Conservation (phyloP, 192 early-diverging fungal genomes). For the Mortierella antarctica region DNA sequence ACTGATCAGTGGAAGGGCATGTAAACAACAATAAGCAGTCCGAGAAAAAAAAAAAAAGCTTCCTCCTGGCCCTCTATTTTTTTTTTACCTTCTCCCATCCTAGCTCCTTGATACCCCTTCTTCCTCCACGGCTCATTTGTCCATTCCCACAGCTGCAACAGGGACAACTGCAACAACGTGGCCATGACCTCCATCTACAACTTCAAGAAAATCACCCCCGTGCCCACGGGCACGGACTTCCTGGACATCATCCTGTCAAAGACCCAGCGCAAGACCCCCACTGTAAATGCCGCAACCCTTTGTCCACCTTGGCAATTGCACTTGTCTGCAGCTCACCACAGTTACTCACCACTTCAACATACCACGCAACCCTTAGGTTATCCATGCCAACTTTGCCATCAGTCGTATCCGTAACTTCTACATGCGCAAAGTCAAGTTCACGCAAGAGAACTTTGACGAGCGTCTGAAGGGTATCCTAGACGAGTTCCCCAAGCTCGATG, state of each 20-base stretch:
- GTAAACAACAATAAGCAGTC: background rate
- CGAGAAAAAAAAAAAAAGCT: background rate
- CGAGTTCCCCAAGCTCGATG: slow-evolving; percentile 98
- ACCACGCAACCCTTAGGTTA: slow-evolving; percentile 56
- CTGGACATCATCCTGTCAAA: slow-evolving; percentile 98
- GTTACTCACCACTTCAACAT: background rate
- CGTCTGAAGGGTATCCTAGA: slow-evolving; percentile 94
- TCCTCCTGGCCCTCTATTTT: background rate
- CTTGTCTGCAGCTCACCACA: slow-evolving; percentile 65
- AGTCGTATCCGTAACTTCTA: slow-evolving; percentile 97
- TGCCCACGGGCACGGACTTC: slow-evolving; percentile 92
- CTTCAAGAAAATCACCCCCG: slow-evolving; percentile 98
- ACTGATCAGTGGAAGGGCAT: too few species aligned
- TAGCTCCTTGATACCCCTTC: slow-evolving; percentile 7
- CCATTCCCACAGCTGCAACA: background rate
- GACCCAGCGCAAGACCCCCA: slow-evolving; percentile 98
- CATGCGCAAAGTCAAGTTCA: slow-evolving; percentile 99
- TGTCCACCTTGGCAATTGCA: slow-evolving; percentile 94
- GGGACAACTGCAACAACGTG: slow-evolving; percentile 1
- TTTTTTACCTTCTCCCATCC: background rate
- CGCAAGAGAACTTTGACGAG: slow-evolving; percentile 96
- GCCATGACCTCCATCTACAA: slow-evolving; percentile 80
- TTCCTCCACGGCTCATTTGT: background rate
- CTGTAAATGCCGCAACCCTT: slow-evolving; percentile 53
- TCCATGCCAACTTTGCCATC: slow-evolving; percentile 98